Evolutionary conservation across 169 alveolate genomes (phyloP).

Genomic region (Eimeria falciformis): DNA sequence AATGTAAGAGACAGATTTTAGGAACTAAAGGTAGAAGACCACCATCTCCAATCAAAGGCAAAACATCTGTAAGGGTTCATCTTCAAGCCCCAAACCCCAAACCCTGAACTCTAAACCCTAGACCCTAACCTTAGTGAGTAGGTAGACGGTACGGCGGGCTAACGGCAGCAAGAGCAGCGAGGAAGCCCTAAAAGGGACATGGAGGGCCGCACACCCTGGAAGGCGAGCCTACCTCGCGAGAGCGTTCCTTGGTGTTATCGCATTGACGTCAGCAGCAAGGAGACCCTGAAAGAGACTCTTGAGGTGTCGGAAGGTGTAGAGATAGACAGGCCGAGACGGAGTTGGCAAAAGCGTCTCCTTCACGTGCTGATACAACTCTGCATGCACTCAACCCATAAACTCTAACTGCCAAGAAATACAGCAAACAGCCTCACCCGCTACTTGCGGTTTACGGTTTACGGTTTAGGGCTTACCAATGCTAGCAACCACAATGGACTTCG

Average conservation of each 20-base stretch:
- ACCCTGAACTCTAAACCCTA: constrained; percentile 27
- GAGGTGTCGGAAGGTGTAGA: constrained; percentile 95
- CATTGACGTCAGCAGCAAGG: constrained; percentile 71
- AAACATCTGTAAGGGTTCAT: too few relatives aligned
- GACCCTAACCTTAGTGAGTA: too few relatives aligned
- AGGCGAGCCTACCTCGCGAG: constrained; percentile 81
- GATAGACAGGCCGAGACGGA: constrained; percentile 96
- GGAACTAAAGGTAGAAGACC: too few relatives aligned
- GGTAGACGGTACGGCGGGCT: too few relatives aligned
- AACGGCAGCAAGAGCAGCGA: too few relatives aligned
- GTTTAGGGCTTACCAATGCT: constrained; percentile 83
- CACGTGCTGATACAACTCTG: constrained; percentile 91
- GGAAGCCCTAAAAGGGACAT: too few relatives aligned
- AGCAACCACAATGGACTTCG: constrained; percentile 91
- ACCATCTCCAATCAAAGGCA: too few relatives aligned
- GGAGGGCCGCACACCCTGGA: constrained; percentile 35
- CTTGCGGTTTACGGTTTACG: constrained; percentile 21
- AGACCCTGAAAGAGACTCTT: constrained; percentile 94
- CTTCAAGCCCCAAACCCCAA: background rate
- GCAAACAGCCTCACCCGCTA: background rate
- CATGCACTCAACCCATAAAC: background rate
- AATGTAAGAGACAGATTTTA: background rate
- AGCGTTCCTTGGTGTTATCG: constrained; percentile 23
- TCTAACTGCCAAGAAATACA: background rate
- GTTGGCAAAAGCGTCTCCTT: constrained; percentile 94